phyloP scores from a whole-genome alignment of 1,284 basidiomycete genomes.

The Fereydounia khargensis region DNA sequence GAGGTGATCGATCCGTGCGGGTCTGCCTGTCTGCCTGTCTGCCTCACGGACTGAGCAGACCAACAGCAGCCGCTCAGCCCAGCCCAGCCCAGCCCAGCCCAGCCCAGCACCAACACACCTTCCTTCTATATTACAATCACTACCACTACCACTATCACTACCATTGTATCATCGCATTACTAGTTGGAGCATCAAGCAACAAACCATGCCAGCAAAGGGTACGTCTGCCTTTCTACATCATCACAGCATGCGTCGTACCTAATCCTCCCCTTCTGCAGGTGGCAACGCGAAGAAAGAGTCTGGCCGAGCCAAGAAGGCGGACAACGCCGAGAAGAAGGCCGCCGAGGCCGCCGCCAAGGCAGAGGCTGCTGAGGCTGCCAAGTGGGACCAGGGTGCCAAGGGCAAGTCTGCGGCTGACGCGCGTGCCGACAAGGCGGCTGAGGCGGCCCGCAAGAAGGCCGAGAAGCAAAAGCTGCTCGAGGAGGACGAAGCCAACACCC shows the following conservation, averaged over 20 bases:
- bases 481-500: conserved; percentile 74
- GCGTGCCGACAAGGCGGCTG: conserved; percentile 65
- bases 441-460: conserved; percentile 61
- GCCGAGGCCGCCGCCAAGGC: conserved; percentile 67
- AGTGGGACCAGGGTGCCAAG: conserved; percentile 70
- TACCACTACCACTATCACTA: background rate
- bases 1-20: background rate
- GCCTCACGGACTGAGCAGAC: no score
- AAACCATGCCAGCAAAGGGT: conserved; percentile 5
- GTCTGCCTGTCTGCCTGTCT: no score
- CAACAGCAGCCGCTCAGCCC: no score
- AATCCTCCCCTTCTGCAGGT: no score
- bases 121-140: no score
- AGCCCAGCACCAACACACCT: no score
- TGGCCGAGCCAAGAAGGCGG: conserved; percentile 76
- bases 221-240: background rate
- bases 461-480: conserved; percentile 64
- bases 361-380: conserved; percentile 68
- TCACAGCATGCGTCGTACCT: no score
- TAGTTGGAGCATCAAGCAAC: no score
- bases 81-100: no score
- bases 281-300: conserved; percentile 39
- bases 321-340: conserved; percentile 78
- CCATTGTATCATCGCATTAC: no score
- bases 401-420: conserved; percentile 71